Conservation (phyloP, 2,329 filamentous ascomycete genomes). For the Aspergillus candidus region DNA sequence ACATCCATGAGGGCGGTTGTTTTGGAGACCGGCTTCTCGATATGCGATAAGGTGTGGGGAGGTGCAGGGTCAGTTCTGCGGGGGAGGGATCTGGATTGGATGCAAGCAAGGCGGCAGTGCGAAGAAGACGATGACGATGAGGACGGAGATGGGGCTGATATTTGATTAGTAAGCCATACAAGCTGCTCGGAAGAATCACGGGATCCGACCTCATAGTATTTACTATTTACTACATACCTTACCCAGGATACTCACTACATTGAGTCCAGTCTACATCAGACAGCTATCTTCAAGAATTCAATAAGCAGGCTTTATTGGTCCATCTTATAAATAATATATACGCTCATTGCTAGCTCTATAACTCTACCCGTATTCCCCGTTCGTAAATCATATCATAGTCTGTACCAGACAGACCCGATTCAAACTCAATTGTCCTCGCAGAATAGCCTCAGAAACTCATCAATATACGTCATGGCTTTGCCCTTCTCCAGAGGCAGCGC, state of each 20-base stretch:
- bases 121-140: no score
- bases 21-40: background rate
- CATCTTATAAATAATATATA: background rate
- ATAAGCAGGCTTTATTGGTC: background rate
- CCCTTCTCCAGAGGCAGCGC: constrained; percentile 29
- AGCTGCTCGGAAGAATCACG: no score
- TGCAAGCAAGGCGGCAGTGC: background rate
- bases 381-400: constrained; percentile 18
- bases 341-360: no score
- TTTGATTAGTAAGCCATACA: background rate
- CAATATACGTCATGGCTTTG: constrained; percentile 38
- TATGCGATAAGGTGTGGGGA: background rate
- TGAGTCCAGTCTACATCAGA: no score
- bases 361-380: background rate
- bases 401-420: constrained; percentile 11
- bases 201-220: no score
- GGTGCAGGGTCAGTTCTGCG: background rate
- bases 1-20: constrained; percentile 28
- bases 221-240: no score
- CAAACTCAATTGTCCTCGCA: constrained; percentile 30
- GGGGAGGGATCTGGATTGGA: background rate
- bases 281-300: no score
- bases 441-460: constrained; percentile 37
- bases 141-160: background rate
- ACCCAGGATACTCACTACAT: no score